Conservation (phyloP, 78 protist species). For the Dictyostelium intermedium region DNA sequence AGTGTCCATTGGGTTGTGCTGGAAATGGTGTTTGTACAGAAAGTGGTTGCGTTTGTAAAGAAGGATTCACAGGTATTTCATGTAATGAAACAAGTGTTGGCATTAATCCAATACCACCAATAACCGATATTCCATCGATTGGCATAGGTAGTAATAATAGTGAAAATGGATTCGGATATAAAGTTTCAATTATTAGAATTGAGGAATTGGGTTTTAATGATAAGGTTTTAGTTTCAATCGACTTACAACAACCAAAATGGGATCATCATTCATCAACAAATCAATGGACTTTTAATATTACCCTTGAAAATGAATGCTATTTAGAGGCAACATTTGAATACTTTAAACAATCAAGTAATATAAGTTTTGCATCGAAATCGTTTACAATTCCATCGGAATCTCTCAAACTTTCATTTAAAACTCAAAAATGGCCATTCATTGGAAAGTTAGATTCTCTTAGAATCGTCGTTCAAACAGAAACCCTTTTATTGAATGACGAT, state of each 20-base stretch:
- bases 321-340: conserved; percentile 10
- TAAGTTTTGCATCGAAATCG: not conserved
- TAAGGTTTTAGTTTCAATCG: not conserved
- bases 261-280: not conserved
- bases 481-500: not conserved
- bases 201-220: not conserved
- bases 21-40: not conserved
- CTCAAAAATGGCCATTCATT: conserved; percentile 1
- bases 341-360: not conserved
- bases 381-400: conserved; percentile 3
- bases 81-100: not conserved
- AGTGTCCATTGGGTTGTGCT: not conserved
- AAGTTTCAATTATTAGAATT: not conserved
- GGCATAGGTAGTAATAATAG: not conserved
- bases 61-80: not conserved
- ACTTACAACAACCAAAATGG: not conserved
- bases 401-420: not conserved
- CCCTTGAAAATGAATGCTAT: not conserved
- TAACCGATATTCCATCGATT: not conserved
- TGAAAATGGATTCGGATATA: not conserved
- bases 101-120: conserved; percentile 1
- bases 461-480: not conserved
- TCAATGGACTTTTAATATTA: not conserved
- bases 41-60: conserved; percentile 7
- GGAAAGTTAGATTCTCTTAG: not conserved